phyloP scores from a whole-genome alignment of 83 land plant species.

The Isoetes engelmannii region DNA sequence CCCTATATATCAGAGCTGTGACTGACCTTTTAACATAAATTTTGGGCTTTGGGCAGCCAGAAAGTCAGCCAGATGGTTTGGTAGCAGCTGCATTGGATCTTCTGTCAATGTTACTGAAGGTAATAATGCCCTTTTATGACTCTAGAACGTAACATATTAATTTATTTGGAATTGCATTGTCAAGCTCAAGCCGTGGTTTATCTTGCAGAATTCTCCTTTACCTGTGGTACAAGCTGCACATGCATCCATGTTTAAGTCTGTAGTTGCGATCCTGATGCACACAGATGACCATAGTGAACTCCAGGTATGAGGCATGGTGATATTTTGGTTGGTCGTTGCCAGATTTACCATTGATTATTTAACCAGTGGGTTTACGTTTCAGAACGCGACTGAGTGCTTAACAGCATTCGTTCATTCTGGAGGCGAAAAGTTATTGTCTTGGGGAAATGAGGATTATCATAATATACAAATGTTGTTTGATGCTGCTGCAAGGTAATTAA shows the following conservation, averaged over 20 bases:
- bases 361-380: slow-evolving; percentile 7
- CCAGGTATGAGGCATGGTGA: slow-evolving; percentile 52
- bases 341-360: background rate
- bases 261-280: slow-evolving; percentile 49
- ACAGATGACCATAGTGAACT: slow-evolving; percentile 85
- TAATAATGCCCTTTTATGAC: slow-evolving; percentile 6
- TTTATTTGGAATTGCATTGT: background rate
- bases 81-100: slow-evolving; percentile 89
- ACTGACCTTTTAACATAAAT: background rate
- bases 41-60: slow-evolving; percentile 44
- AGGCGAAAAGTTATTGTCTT: slow-evolving; percentile 52
- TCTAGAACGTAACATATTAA: background rate
- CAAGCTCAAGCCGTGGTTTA: background rate
- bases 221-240: slow-evolving; percentile 56
- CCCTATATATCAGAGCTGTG: background rate
- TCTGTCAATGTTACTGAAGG: slow-evolving; percentile 77
- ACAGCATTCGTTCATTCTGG: slow-evolving; percentile 71
- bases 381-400: slow-evolving; percentile 96
- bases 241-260: slow-evolving; percentile 57
- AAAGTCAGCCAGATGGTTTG: slow-evolving; percentile 63
- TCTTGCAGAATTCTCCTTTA: slow-evolving; percentile 60
- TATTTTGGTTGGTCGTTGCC: background rate
- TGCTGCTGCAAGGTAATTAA: slow-evolving; percentile 74
- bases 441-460: slow-evolving; percentile 58
- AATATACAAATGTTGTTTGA: slow-evolving; percentile 81